phyloP scores from a whole-genome alignment of 176 grass and related monocot species.

The Lolium multiflorum region DNA sequence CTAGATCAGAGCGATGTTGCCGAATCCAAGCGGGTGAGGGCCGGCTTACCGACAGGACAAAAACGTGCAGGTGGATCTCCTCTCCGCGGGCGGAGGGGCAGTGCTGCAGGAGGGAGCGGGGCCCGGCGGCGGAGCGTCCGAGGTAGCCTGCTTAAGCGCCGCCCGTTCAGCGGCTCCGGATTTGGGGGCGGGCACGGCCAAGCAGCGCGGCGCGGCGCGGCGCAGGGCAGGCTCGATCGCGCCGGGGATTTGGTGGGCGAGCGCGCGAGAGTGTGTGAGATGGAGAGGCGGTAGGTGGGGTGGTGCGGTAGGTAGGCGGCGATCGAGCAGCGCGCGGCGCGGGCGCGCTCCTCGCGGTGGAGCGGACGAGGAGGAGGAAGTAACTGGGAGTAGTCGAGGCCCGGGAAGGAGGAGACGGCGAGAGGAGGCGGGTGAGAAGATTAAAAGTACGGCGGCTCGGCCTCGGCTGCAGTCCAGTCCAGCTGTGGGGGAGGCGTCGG shows the following conservation, averaged over 20 bases:
- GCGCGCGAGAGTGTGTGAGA: neutral
- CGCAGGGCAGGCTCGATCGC: conserved; percentile 6
- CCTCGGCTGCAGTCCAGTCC: neutral
- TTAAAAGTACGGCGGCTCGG: conserved; percentile 14
- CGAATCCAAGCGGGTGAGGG: neutral
- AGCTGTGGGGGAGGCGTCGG: conserved; percentile 40
- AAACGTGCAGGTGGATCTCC: conserved; percentile 35
- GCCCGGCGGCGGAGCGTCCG: conserved; percentile 15
- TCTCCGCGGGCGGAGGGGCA: neutral
- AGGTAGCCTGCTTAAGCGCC: conserved; percentile 21
- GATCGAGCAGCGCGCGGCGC: conserved; percentile 20
- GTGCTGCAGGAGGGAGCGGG: neutral
- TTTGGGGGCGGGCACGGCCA: neutral
- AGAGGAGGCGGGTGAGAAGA: conserved; percentile 8
- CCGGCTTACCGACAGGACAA: conserved; percentile 18
- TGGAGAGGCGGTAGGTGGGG: conserved; percentile 36
- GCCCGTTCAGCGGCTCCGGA: neutral
- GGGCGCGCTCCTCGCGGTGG: neutral
- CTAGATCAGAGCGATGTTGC: conserved; percentile 16
- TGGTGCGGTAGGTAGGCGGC: conserved; percentile 20
- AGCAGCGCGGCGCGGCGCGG: neutral
- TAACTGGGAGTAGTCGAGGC: neutral
- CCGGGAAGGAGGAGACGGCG: neutral
- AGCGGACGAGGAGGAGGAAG: conserved; percentile 3
- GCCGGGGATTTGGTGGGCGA: neutral